These are phyloP conservation scores for Naganishia sp. DNA, from an alignment of 1,284 basidiomycete genomes.

Conservation along the genomic window DNA sequence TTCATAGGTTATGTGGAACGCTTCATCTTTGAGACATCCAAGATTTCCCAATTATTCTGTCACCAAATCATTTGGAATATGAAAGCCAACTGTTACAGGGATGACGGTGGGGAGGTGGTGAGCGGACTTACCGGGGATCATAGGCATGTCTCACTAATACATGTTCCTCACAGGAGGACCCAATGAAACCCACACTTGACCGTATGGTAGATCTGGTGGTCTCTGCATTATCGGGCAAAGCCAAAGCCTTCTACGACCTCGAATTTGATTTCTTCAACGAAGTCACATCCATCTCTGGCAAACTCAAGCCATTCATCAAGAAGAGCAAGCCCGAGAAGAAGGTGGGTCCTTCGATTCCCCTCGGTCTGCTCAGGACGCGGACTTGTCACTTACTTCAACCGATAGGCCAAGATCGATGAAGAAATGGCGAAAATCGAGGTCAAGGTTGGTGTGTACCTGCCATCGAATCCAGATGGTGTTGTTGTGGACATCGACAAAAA, in stretches of 20 bases:
- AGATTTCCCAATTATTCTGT: conserved; percentile 96
- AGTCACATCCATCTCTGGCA: conserved; percentile 96
- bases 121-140: conserved; percentile 37
- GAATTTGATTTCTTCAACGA: conserved; percentile 97
- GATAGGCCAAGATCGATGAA: conserved; percentile 94
- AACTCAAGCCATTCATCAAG: conserved; percentile 95
- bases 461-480: conserved; percentile 94
- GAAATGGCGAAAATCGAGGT: conserved; percentile 97
- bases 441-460: conserved; percentile 91
- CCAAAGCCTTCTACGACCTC: conserved; percentile 85
- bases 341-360: conserved; percentile 54
- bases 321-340: conserved; percentile 97
- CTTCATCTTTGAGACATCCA: conserved; percentile 96
- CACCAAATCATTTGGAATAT: conserved; percentile 99
- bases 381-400: conserved; percentile 1
- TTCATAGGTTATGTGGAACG: conserved; percentile 81
- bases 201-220: conserved; percentile 81
- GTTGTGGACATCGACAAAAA: conserved; percentile 96
- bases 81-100: conserved; percentile 97
- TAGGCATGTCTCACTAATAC: background rate
- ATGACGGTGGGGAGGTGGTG: conserved; percentile 80
- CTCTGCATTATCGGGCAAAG: conserved; percentile 82
- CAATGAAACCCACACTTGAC: conserved; percentile 94
- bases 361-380: background rate
- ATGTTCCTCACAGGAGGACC: conserved; percentile 67